Conservation (phyloP, 345 rosid species). For the Clausena lansium region DNA sequence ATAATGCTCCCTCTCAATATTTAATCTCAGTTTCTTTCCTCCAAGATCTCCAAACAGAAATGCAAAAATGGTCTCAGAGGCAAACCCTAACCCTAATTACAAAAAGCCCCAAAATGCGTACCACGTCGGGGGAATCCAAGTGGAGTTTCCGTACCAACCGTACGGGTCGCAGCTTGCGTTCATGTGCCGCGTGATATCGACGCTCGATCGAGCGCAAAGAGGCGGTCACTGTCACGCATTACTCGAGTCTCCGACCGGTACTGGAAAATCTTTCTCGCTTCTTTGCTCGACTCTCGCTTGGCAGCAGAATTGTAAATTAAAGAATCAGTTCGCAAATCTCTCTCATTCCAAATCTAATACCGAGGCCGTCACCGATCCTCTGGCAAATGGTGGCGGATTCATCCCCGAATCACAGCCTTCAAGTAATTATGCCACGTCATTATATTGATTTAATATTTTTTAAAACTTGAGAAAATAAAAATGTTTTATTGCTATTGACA, state of each 20-base stretch:
- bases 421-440: slow-evolving; percentile 33
- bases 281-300: slow-evolving; percentile 92
- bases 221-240: slow-evolving; percentile 88
- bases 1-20: not conserved
- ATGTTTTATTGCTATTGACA: not conserved
- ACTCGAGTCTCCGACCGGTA: slow-evolving; percentile 97
- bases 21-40: not conserved
- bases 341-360: slow-evolving; percentile 57
- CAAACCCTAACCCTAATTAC: slow-evolving; percentile 29
- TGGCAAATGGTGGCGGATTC: slow-evolving; percentile 85
- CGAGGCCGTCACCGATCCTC: slow-evolving; percentile 74
- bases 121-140: slow-evolving; percentile 72
- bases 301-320: slow-evolving; percentile 61
- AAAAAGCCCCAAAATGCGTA: slow-evolving; percentile 44
- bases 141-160: slow-evolving; percentile 88
- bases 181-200: slow-evolving; percentile 90
- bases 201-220: slow-evolving; percentile 83
- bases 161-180: slow-evolving; percentile 93
- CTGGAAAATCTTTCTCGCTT: slow-evolving; percentile 95
- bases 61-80: not conserved
- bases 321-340: slow-evolving; percentile 35
- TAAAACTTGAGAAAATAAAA: not conserved
- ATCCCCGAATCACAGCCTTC: slow-evolving; percentile 77
- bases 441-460: not conserved
- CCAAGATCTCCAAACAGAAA: not conserved